Base-by-base conservation (phyloP, 2,329 filamentous ascomycete genomes). In the Verticillium dahliae region DNA sequence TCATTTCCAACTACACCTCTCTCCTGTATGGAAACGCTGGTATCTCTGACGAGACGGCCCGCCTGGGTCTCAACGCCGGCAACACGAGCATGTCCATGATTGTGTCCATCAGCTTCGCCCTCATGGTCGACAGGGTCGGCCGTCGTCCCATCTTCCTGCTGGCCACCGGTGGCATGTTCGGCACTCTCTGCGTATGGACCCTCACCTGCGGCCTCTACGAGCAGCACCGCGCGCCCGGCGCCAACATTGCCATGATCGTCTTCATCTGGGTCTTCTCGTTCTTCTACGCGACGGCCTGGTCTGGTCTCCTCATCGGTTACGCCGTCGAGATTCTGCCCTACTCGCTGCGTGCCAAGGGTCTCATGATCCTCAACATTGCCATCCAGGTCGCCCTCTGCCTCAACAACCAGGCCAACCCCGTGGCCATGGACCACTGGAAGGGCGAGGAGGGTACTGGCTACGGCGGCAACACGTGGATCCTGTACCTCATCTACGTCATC, bases 1-100 rank as follows among this genome's bases (percentile, higher is more conserved):
- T 86, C 57, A 82, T 86, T 66, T 82, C 78, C 62, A 85, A 86
- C 74, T 87, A 85, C 66, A 77, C 81, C 50, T 80, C 76, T 62
- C 74, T 77, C 62, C 79, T 86, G 57, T 85, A 85, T 72, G 71
- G 77, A 50, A 77, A 76, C 39, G 82, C 82, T 63, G 83, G 83
- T 61, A 79, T 86, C 65, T 77, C 64, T 2, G 72, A 77, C 65
- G 70, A 77, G 50, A 76, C 73, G 38, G 72, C 74, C 69, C 78
- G 79, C 68, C 78, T 80, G 61, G 78, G 77, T 61, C 64, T 65
- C 52, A 65, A 63, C 56, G 81, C 81, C 65, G 79, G 83, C 61
- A 77, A 82, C 68, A 84, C 76, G 10, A 76, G 79, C 52, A 76
- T 85, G 11, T 68, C 81, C 45, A 75, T 87, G 61, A 74, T 85